Base-by-base conservation (phyloP, 1,139 yeast species). In the Saccharomyces hybrid region DNA sequence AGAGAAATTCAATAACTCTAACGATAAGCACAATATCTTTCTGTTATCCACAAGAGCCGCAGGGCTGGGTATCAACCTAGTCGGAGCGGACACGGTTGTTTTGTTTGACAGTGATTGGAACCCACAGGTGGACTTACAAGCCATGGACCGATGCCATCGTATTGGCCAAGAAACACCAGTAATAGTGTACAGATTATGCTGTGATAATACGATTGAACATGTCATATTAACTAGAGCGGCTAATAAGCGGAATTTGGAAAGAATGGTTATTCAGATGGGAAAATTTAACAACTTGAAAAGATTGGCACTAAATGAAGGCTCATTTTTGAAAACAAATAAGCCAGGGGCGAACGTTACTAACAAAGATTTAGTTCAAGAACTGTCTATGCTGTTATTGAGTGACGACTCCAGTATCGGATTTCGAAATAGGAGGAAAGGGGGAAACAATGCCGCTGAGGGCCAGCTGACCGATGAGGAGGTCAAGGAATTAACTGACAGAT, bases 81-180 rank as follows among this genome's bases (percentile, higher is more conserved):
- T 85, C 0, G 82, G 87, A 0, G 97, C 98, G 0, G 97, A 93
- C 63, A 86, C 96, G 0, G 98, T 93, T 1, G 81, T 93, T 3
- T 66, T 93, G 14, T 90, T 88, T 67, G 99, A 93, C 66, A 86
- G 88, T 57, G 98, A 93, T 68, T 91, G 98, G 97, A 93, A 93
- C 64, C 99, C 99, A 0, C 98, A 93, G 67, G 91, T 89, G 62
- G 98, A 93, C 70, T 73, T 90, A 52, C 99, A 93, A 68, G 98
- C 98, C 0, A 93, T 93, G 81, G 98, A 91, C 66, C 77, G 99
- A 56, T 95, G 88, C 12, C 98, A 93, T 69, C 76, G 99, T 66
- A 88, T 93, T 55, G 98, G 99, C 0, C 99, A 93, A 69, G 77
- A 74, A 1, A 82, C 79, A 53, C 97, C 97, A 0, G 96, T 90